A percentile compares a stretch with the other conserved stretches of the same genome.
phyloP scores from a whole-genome alignment of 2,329 filamentous ascomycete species.

The Orbilia blumenaviensis region DNA sequence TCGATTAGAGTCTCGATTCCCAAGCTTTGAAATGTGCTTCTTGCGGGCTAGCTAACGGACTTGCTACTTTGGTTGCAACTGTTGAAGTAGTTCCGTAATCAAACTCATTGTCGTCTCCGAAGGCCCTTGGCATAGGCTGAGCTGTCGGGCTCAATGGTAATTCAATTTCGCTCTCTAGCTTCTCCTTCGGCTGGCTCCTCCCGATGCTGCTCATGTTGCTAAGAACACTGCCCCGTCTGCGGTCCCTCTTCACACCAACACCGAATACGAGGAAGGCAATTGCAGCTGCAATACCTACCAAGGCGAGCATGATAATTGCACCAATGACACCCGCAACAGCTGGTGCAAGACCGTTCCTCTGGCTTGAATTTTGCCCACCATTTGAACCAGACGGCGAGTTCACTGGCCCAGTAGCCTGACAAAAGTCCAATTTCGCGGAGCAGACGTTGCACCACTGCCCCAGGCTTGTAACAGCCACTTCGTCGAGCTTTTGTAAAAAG shows the following conservation, averaged over 20 bases:
- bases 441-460: constrained; percentile 39
- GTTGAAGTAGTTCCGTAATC: constrained; percentile 46
- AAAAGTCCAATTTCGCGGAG: constrained; percentile 7
- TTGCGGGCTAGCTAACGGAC: constrained; percentile 37
- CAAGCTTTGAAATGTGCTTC: constrained; percentile 47
- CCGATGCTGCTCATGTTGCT: constrained; percentile 28
- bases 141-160: constrained; percentile 44
- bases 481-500: constrained; percentile 33
- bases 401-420: not conserved
- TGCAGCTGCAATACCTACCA: constrained; percentile 21
- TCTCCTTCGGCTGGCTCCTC: constrained; percentile 30
- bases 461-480: not conserved
- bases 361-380: not conserved
- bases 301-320: constrained; percentile 29
- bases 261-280: constrained; percentile 46
- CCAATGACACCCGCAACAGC: constrained; percentile 47
- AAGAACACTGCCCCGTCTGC: constrained; percentile 40
- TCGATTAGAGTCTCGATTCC: not conserved
- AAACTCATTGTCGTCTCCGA: constrained; percentile 37
- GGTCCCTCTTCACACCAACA: constrained; percentile 30
- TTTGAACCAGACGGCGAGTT: not conserved
- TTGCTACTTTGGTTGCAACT: constrained; percentile 37
- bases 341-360: constrained; percentile 10
- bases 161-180: constrained; percentile 44
- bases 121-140: constrained; percentile 13